Percentiles rank a stretch among this genome's conserved stretches.
Evolutionary conservation across 441 rosid genomes (phyloP).

Genomic region (Corymbia citriodora): DNA sequence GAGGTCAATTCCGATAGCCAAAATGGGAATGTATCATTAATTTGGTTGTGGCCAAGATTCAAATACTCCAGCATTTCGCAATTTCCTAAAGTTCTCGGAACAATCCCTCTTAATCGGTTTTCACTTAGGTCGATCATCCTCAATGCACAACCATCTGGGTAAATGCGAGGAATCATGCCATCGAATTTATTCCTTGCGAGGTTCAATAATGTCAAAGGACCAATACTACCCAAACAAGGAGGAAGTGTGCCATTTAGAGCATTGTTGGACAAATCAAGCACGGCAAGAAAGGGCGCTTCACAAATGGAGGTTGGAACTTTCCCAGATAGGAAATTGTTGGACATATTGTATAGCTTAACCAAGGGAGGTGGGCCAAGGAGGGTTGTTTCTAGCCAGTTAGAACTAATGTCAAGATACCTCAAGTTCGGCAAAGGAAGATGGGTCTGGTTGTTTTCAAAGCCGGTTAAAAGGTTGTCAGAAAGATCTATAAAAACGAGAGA

Average conservation of each 20-base stretch:
- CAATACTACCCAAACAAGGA: background rate
- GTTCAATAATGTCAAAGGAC: background rate
- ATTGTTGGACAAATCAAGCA: background rate
- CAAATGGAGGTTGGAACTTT: background rate
- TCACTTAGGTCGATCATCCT: background rate
- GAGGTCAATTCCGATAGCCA: background rate
- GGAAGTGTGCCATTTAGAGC: background rate
- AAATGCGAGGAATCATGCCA: background rate
- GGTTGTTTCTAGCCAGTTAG: background rate
- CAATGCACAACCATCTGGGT: background rate
- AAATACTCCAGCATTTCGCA: background rate
- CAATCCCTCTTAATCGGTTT: background rate
- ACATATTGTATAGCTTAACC: accelerated
- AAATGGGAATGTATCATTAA: background rate
- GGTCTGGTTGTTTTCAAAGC: accelerated
- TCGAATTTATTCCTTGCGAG: background rate
- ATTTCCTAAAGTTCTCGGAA: background rate
- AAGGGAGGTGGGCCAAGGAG: background rate
- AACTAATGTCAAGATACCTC: background rate
- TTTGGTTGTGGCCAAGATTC: background rate
- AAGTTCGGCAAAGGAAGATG: background rate
- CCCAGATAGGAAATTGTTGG: background rate
- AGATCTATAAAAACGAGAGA: accelerated
- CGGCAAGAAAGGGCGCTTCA: background rate
- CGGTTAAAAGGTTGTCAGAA: background rate